Base-by-base conservation (phyloP, 176 grass and related monocot species). In the Puccinellia tenuiflora region DNA sequence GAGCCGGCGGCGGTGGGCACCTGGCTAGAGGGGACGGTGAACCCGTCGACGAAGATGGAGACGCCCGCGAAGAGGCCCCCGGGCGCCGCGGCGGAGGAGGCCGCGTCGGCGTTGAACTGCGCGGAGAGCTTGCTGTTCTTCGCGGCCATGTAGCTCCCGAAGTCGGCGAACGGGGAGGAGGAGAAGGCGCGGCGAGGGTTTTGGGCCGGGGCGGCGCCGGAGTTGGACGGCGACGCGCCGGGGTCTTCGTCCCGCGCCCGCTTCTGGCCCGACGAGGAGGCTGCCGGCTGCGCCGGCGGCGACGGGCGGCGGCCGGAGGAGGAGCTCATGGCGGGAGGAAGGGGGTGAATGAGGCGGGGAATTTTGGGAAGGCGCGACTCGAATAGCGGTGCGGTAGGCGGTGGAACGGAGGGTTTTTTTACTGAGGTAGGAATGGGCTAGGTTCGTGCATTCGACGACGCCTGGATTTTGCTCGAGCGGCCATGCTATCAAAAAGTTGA, bases 31-130 rank as follows among this genome's bases (percentile, higher is more conserved):
- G 92, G 92, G 56, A 89, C 40, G 14, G 92, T 89, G 79, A 91
- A 87, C 9, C 92, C 92, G 39, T 94, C 78, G n/a, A 94, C 81
- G 62, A 89, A 94, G 70, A 94, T 91, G 73, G 87, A 89, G 64
- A 94, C 84, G 17, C 92, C 92, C 1, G 62, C 59, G 50, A 94
- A 94, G 22, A 94, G 63, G 17, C 68, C 81, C 9, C 79, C 88
- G 15, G 77, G 6, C 5, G 2, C 75, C 9, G 75, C 51, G 7
- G 38, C 66, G 20, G 86, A 85, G 22, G 26, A 38, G 52, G 81
- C 65, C 9, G 81, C 87, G 52, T 87, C 85, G 45, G 88, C 88
- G 14, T 90, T 61, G 79, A 90, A 93, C 78, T 90, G 91, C 22
- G 85, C 91, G 13, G 78, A 24, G 69, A 93, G 88, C 83, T 93